Conservation (phyloP, 106 monocot genomes). For the Apostasia ramifera region DNA sequence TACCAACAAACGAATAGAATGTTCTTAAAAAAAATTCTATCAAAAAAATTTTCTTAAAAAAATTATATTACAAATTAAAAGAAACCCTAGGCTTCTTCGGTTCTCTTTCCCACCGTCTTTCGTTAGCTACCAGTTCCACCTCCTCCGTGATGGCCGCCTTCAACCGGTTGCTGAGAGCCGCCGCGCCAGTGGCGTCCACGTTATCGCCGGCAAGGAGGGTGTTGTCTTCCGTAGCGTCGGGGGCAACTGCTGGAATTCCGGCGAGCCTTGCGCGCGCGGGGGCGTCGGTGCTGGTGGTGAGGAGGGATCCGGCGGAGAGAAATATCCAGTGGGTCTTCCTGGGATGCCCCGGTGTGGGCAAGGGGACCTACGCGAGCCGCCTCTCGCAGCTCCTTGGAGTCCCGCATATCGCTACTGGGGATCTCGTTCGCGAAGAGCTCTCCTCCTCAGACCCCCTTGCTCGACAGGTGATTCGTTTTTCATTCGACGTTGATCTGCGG, state of each 20-base stretch:
- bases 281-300: not conserved
- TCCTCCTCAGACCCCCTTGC: slow-evolving; percentile 56
- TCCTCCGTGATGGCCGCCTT: not conserved
- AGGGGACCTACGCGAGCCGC: slow-evolving; percentile 90
- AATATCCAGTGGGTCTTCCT: slow-evolving; percentile 91
- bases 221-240: slow-evolving; percentile 27
- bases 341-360: slow-evolving; percentile 93
- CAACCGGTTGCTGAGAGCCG: slow-evolving; percentile 1
- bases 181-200: not conserved
- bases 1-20: too few species aligned
- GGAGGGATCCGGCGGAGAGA: slow-evolving; percentile 22
- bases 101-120: too few species aligned
- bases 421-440: slow-evolving; percentile 91
- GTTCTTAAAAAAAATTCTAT: too few species aligned
- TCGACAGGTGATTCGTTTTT: slow-evolving; percentile 33
- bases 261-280: slow-evolving; percentile 1
- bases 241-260: slow-evolving; percentile 16
- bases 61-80: not conserved
- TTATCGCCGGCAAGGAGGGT: slow-evolving; percentile 2
- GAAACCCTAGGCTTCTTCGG: slow-evolving; percentile 1
- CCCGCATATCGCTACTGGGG: slow-evolving; percentile 98
- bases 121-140: not conserved
- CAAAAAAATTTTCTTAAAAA: too few species aligned
- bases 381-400: slow-evolving; percentile 70
- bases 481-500: not conserved